Conservation (phyloP, 441 rosid species). For the Isatis lusitanica region DNA sequence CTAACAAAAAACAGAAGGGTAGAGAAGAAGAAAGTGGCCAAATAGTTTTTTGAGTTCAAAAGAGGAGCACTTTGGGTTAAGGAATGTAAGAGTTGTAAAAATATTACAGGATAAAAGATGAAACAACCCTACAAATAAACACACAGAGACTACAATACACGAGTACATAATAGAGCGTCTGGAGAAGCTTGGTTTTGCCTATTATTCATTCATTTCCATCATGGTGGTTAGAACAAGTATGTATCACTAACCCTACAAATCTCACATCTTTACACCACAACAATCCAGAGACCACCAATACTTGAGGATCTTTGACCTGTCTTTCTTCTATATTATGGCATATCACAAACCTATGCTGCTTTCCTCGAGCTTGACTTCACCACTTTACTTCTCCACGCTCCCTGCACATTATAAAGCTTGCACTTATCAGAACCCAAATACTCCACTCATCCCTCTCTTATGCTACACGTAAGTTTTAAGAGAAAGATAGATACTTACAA, state of each 20-base stretch:
- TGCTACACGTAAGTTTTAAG: conserved; percentile 8
- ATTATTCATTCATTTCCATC: conserved; percentile 38
- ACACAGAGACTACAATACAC: conserved; percentile 34
- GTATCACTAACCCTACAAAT: conserved; percentile 41
- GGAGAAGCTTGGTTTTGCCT: conserved; percentile 20
- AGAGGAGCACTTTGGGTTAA: conserved; percentile 13
- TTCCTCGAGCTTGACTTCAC: conserved; percentile 54
- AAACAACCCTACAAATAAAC: conserved; percentile 37
- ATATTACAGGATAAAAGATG: conserved; percentile 23
- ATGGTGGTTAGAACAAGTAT: conserved; percentile 38
- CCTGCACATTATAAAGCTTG: conserved; percentile 54
- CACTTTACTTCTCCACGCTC: conserved; percentile 78
- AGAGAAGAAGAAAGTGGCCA: conserved; percentile 13
- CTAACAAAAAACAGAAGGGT: neutral
- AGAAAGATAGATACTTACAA: conserved; percentile 52
- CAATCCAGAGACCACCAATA: conserved; percentile 27
- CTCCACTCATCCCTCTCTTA: neutral
- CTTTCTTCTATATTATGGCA: conserved; percentile 29
- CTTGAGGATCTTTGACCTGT: neutral
- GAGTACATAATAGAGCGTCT: conserved; percentile 12
- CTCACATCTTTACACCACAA: conserved; percentile 31
- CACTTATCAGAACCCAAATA: conserved; percentile 7
- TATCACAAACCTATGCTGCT: conserved; percentile 36
- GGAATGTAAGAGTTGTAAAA: conserved; percentile 24
- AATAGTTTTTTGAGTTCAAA: conserved; percentile 9